These are phyloP conservation scores for Nephelium lappaceum DNA, from an alignment of 345 rosid species.

Conservation along the genomic window DNA sequence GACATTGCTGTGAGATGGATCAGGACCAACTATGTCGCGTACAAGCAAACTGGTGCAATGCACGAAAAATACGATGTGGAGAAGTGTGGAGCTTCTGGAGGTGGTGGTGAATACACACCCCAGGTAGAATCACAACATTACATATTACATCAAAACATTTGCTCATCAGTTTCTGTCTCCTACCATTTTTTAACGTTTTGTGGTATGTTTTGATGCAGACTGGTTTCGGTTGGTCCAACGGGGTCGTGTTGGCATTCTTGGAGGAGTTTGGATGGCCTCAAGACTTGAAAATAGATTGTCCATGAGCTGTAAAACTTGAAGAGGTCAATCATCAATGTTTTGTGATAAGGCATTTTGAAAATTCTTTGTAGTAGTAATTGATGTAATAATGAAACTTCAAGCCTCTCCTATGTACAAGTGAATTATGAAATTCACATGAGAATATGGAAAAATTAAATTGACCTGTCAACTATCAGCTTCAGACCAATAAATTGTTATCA, in stretches of 20 bases:
- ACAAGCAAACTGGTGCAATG: slow-evolving; percentile 57
- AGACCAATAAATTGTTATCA: too few relatives aligned
- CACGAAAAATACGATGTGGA: slow-evolving; percentile 54
- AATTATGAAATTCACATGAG: too few relatives aligned
- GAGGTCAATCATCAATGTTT: too few relatives aligned
- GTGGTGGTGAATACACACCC: slow-evolving; percentile 48
- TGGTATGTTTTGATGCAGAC: slow-evolving; percentile 50
- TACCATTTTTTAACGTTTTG: not conserved
- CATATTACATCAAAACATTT: too few relatives aligned
- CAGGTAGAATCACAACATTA: slow-evolving; percentile 25
- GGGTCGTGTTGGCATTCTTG: slow-evolving; percentile 78
- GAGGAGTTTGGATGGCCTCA: slow-evolving; percentile 95
- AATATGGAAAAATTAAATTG: too few relatives aligned
- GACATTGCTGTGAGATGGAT: slow-evolving; percentile 80
- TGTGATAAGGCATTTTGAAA: too few relatives aligned
- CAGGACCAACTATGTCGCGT: slow-evolving; percentile 57
- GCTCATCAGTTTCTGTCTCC: not conserved
- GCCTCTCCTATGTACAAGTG: too few relatives aligned
- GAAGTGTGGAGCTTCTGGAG: slow-evolving; percentile 50
- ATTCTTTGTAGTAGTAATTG: too few relatives aligned
- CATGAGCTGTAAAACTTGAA: not conserved
- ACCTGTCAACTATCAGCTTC: too few relatives aligned
- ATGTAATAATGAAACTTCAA: too few relatives aligned
- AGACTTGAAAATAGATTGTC: slow-evolving; percentile 49
- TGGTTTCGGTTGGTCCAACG: slow-evolving; percentile 98